Base-by-base conservation (phyloP, 2,329 filamentous ascomycete genomes). In the Mycosphaerelloides madeirae region DNA sequence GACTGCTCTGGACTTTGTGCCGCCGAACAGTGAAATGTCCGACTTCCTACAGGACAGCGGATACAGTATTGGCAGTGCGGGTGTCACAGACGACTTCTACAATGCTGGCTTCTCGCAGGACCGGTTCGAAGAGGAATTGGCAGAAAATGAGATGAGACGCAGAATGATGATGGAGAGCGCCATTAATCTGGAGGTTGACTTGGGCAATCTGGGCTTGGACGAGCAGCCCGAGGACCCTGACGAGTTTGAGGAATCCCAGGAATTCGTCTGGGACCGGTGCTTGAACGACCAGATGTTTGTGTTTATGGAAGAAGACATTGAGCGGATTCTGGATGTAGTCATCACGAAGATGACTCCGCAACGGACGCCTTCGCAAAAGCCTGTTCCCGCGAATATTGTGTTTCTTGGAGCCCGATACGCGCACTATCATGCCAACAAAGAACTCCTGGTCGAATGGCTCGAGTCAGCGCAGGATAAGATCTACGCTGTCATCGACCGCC, bases 131-230 rank as follows among this genome's bases (percentile, higher is more conserved):
- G 91, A 97, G 63, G 93, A 98, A 65, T 84, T 97, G 78, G 90
- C 90, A 3, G 93, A 98, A 66, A 95, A 87, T 57, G 93, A 97
- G 67, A 81, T 96, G 79, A 87, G 91, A 63, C 80, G 91, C 52
- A 81, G 93, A 25, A 95, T 98, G 89, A 96, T 97, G 91, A 93
- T 94, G 80, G 93, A 98, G 65, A 98, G 93, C 62, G 91, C 93
- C 5, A 84, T 94, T 54, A 95, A 98, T 65, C 74, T 98, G 29
- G 93, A 98, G 66, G 93, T 98, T 32, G 93, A 98, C 60, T 69
- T 98, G 43, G 93, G 91, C 11, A 98, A 95, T 58, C 80, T 98
- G 44, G 93, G 93, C 22, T 83, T 98, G 59, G 93, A 98, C 62
- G 93, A 98, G 65, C 85, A 94, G 61, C 87, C 90, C 41, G 93